phyloP scores from a whole-genome alignment of 495 filamentous ascomycete species.

The Oleoguttula mirabilis region DNA sequence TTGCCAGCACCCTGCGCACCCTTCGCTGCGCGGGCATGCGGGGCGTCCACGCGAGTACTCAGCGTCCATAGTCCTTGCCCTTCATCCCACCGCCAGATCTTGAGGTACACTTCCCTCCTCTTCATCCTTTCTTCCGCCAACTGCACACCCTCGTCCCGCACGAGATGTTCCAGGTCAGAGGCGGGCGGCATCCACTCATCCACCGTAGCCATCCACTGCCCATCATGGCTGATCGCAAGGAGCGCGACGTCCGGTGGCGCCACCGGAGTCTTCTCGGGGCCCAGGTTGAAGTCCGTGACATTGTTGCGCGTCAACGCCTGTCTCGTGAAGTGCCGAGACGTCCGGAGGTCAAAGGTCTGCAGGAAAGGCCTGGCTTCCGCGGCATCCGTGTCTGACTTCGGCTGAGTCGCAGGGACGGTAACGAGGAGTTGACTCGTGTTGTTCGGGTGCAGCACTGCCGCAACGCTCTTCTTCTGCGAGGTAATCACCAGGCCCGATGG shows the following conservation, averaged over 20 bases:
- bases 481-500: background rate
- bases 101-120: conserved; percentile 62
- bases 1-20: conserved; percentile 32
- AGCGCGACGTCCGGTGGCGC: conserved; percentile 61
- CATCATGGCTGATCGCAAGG: conserved; percentile 62
- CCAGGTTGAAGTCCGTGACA: conserved; percentile 62
- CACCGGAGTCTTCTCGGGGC: conserved; percentile 54
- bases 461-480: background rate
- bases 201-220: conserved; percentile 80
- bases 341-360: conserved; percentile 73
- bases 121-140: conserved; percentile 33
- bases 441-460: conserved; percentile 44
- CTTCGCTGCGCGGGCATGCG: conserved; percentile 47
- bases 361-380: conserved; percentile 35
- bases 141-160: conserved; percentile 29
- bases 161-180: conserved; percentile 46
- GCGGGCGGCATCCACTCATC: conserved; percentile 75
- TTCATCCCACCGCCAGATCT: conserved; percentile 74
- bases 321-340: conserved; percentile 59
- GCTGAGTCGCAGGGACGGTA: conserved; percentile 41
- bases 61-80: conserved; percentile 56
- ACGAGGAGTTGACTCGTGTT: conserved; percentile 48
- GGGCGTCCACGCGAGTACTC: conserved; percentile 66
- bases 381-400: conserved; percentile 19
- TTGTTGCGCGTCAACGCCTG: conserved; percentile 85